Evolutionary conservation across 495 filamentous ascomycete genomes (phyloP).

Genomic region (Talaromyces nanjingensis): DNA sequence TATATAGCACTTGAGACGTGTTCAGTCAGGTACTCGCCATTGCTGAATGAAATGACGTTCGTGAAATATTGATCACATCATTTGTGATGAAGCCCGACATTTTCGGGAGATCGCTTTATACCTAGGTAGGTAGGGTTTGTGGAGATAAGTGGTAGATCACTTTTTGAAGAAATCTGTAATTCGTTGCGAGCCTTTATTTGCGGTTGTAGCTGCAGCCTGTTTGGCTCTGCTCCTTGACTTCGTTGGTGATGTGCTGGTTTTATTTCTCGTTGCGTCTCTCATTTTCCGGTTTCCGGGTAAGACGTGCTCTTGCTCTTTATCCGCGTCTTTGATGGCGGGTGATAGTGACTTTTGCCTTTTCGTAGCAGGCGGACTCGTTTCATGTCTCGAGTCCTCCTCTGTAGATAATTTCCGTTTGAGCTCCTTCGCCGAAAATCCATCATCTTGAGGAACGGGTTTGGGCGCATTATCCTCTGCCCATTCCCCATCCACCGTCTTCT

Average conservation of each 20-base stretch:
- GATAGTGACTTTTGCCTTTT: slow-evolving; percentile 16
- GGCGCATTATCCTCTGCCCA: slow-evolving; percentile 43
- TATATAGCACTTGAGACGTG: background rate
- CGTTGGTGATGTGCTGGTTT: slow-evolving; percentile 25
- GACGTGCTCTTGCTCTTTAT: slow-evolving; percentile 1
- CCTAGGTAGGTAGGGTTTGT: background rate
- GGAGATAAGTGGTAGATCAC: slow-evolving; percentile 16
- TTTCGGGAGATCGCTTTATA: background rate
- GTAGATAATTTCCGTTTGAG: background rate
- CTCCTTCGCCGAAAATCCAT: slow-evolving; percentile 19
- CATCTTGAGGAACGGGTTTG: slow-evolving; percentile 21
- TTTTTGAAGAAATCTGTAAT: slow-evolving; percentile 84
- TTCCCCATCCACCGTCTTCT: slow-evolving; percentile 34
- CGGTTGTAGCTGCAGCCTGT: background rate
- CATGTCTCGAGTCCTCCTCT: background rate
- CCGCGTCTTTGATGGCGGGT: slow-evolving; percentile 22
- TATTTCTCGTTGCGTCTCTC: slow-evolving; percentile 34
- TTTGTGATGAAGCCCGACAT: background rate
- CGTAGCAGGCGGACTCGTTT: background rate
- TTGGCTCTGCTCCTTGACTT: slow-evolving; percentile 42
- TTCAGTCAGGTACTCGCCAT: background rate
- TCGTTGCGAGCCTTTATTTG: slow-evolving; percentile 52
- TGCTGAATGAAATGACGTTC: background rate
- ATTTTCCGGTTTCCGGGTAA: slow-evolving; percentile 13
- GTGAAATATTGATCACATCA: background rate